Percentiles rank a stretch among this genome's conserved stretches.
phyloP scores from a whole-genome alignment of 139 green algal species.

The Tetraselmis striata region DNA sequence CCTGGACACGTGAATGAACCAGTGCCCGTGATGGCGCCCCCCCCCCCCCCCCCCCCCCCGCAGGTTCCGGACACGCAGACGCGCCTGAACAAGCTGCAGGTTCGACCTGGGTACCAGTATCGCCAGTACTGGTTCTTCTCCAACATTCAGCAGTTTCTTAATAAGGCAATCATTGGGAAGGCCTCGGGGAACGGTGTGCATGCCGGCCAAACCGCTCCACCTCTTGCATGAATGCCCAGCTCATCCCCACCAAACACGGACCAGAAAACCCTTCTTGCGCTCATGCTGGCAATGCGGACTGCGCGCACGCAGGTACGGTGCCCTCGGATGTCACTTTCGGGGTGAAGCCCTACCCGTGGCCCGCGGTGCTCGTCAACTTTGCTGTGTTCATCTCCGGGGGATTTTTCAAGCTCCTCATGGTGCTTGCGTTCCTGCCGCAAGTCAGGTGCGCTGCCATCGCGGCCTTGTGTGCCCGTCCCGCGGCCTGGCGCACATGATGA shows the following conservation, averaged over 20 bases:
- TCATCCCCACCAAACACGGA: too few species aligned
- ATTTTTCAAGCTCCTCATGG: constrained; percentile 72
- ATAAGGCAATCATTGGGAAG: constrained; percentile 37
- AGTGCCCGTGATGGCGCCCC: too few species aligned
- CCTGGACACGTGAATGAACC: too few species aligned
- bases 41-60: too few species aligned
- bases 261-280: too few species aligned
- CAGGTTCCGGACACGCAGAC: neutral
- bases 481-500: constrained; percentile 37
- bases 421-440: constrained; percentile 25
- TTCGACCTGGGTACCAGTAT: constrained; percentile 15
- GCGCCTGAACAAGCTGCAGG: neutral
- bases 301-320: neutral
- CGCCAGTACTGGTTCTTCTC: constrained; percentile 67
- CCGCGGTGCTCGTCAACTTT: constrained; percentile 40
- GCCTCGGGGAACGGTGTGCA: constrained; percentile 7
- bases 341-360: constrained; percentile 71
- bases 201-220: neutral
- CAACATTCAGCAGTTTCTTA: constrained; percentile 59
- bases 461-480: constrained; percentile 50
- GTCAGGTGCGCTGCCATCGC: constrained; percentile 6
- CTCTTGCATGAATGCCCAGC: neutral
- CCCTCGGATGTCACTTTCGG: neutral
- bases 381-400: constrained; percentile 9
- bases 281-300: too few species aligned